phyloP scores from a whole-genome alignment of 2,329 filamentous ascomycete species.

The Cercospora zeae-maydis region DNA sequence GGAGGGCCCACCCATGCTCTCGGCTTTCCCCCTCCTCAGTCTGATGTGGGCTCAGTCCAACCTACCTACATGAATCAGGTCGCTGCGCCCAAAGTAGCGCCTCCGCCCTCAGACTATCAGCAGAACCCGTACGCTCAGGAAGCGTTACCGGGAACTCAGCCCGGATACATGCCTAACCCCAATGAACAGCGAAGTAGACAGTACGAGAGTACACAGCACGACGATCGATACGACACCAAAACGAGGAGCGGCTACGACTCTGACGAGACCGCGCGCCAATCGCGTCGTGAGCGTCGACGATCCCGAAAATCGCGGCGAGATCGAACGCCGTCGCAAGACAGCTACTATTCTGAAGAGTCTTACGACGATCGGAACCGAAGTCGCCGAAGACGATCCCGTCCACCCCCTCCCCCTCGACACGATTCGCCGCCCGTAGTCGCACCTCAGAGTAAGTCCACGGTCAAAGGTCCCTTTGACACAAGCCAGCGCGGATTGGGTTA shows the following conservation, averaged over 20 bases:
- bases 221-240: slow-evolving; percentile 16
- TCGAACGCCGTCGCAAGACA: slow-evolving; percentile 14
- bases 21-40: slow-evolving; percentile 21
- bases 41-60: slow-evolving; percentile 25
- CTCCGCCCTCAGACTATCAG: slow-evolving; percentile 21
- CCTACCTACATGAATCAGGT: slow-evolving; percentile 28
- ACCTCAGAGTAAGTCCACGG: slow-evolving; percentile 29
- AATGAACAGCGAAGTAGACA: slow-evolving; percentile 13
- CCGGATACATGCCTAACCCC: slow-evolving; percentile 21
- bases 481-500: slow-evolving; percentile 30
- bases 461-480: slow-evolving; percentile 28
- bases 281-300: slow-evolving; percentile 7
- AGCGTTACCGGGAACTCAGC: slow-evolving; percentile 22
- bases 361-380: slow-evolving; percentile 20
- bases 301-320: slow-evolving; percentile 10
- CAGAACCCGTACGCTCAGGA: slow-evolving; percentile 32
- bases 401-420: slow-evolving; percentile 19
- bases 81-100: slow-evolving; percentile 20
- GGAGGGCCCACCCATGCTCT: slow-evolving; percentile 22
- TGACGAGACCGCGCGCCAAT: slow-evolving; percentile 14
- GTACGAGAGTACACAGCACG: slow-evolving; percentile 12
- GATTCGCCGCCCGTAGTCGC: slow-evolving; percentile 10
- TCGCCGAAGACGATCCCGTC: slow-evolving; percentile 19
- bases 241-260: slow-evolving; percentile 20
- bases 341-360: slow-evolving; percentile 19